These are phyloP conservation scores for Ustilago esculenta DNA, from an alignment of 1,284 basidiomycete genomes.

Conservation along the genomic window DNA sequence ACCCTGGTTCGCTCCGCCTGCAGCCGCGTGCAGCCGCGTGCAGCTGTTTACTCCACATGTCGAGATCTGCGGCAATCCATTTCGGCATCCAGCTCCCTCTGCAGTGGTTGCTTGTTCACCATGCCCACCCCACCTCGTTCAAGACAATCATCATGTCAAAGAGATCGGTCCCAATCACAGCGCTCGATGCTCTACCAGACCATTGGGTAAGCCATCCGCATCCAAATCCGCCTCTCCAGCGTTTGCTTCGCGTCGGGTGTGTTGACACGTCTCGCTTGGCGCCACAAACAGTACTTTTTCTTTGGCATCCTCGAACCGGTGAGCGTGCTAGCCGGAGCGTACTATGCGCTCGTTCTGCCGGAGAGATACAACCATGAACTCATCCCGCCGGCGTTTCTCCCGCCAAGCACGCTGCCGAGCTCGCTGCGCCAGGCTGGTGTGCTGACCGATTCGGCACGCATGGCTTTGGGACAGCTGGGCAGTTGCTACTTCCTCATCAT, in stretches of 20 bases:
- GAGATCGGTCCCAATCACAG: background rate
- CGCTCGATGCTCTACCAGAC: conserved; percentile 28
- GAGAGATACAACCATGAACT: conserved; percentile 54
- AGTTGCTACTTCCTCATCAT: conserved; percentile 59
- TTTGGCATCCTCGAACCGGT: conserved; percentile 59
- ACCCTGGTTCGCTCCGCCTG: too few relatives aligned
- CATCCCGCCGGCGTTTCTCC: conserved; percentile 41
- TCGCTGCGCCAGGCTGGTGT: conserved; percentile 22
- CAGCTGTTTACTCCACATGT: too few relatives aligned
- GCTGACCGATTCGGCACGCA: conserved; percentile 24
- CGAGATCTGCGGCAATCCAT: background rate
- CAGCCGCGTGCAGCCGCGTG: too few relatives aligned
- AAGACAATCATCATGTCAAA: conserved; percentile 3
- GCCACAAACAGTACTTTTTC: conserved; percentile 51
- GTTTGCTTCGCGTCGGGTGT: too few relatives aligned
- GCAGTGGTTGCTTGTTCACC: background rate
- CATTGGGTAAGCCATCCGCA: conserved; percentile 34
- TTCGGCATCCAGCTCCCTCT: too few relatives aligned
- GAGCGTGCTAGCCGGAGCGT: conserved; percentile 44
- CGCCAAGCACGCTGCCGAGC: conserved; percentile 17
- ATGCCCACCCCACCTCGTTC: too few relatives aligned
- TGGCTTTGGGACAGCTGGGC: conserved; percentile 57
- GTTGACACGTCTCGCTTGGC: too few relatives aligned
- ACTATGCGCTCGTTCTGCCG: conserved; percentile 49
- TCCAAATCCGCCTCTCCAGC: background rate